A percentile compares a stretch with the other conserved stretches of the same genome.
Evolutionary conservation across 2,329 filamentous ascomycete species (phyloP).

Genomic region (Aphanocladium album): DNA sequence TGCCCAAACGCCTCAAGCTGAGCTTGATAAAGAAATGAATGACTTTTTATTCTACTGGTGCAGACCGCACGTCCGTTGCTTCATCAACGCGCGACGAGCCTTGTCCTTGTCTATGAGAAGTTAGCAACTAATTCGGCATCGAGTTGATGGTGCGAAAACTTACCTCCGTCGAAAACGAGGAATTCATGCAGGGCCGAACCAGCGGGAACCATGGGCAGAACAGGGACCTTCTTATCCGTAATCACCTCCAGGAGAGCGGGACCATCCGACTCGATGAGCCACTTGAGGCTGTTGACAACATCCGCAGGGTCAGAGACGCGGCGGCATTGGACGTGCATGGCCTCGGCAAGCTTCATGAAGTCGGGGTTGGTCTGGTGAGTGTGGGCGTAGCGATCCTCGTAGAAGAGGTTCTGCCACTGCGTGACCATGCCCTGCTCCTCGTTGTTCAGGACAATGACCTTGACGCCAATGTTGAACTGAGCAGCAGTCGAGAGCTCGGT

Average conservation of each 20-base stretch:
- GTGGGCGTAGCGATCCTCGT: conserved; percentile 81
- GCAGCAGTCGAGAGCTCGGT: conserved; percentile 90
- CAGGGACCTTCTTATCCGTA: conserved; percentile 86
- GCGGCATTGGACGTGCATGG: conserved; percentile 79
- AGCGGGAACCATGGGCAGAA: conserved; percentile 94
- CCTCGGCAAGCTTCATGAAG: conserved; percentile 83
- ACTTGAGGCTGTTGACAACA: conserved; percentile 71
- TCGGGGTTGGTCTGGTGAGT: conserved; percentile 88
- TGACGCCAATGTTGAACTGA: conserved; percentile 95
- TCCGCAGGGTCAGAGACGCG: conserved; percentile 71
- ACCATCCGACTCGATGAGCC: conserved; percentile 86
- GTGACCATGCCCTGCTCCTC: conserved; percentile 97
- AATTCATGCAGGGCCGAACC: conserved; percentile 90
- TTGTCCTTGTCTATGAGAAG: conserved; percentile 57
- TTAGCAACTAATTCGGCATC: conserved; percentile 28
- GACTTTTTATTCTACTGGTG: conserved; percentile 25
- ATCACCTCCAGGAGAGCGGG: conserved; percentile 89
- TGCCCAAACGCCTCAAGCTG: background rate
- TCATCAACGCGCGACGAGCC: conserved; percentile 62
- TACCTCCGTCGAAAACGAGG: conserved; percentile 42
- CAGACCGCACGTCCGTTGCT: conserved; percentile 52
- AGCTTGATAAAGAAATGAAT: background rate
- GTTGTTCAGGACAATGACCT: conserved; percentile 93
- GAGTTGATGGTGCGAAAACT: conserved; percentile 11
- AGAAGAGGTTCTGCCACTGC: conserved; percentile 94